Evolutionary conservation across 495 filamentous ascomycete species (phyloP), one percentile per base, ranked within the genome.

Genomic region (Ascodesmis nigricans): DNA sequence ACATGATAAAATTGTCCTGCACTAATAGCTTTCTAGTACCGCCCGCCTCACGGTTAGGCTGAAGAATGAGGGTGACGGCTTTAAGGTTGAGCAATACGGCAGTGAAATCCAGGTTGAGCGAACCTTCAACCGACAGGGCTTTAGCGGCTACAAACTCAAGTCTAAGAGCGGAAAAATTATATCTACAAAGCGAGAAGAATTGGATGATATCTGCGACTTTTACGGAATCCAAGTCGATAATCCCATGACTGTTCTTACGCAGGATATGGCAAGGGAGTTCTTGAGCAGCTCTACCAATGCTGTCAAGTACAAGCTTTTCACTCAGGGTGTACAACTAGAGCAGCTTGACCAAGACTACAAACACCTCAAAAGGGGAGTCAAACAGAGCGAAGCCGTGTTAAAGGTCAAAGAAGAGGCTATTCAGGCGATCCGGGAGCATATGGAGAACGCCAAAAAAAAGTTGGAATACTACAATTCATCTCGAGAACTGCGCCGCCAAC

Each of bases 181-280:
- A 21, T 91, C 82, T 1, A 76, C 61, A 18, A 91, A 81, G 50
- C 84, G 76, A 50, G 60, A 63, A 5, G 82, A 95, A 42, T 62
- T 99, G n/a, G 83, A 93, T 38, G 73, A 87, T 26, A 81, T 99
- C 26, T 73, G 77, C 33, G 90, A 99, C 50, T 84, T 74, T 50
- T 95, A 78, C 51, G 74, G 75, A 21, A 63, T 99, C 9, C 87
- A 95, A 52, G 75, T 99, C 22, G 87, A 93, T 51, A 99, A 99
- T 39, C 87, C 87, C 0, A 75, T 99, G 59, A 99, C 90, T 41
- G 75, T 93, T n/a, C 66, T 99, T 18, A 91, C 84, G 1, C 87
- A 99, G 54, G 87, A 99, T 49, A 76, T 78, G 53, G 87, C 87
- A 21, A 75, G 84, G 10, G 75, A 91, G 39, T 99, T 99, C 49